phyloP scores from a whole-genome alignment of 1,284 basidiomycete species.

The Rhodotorula mucilaginosa region DNA sequence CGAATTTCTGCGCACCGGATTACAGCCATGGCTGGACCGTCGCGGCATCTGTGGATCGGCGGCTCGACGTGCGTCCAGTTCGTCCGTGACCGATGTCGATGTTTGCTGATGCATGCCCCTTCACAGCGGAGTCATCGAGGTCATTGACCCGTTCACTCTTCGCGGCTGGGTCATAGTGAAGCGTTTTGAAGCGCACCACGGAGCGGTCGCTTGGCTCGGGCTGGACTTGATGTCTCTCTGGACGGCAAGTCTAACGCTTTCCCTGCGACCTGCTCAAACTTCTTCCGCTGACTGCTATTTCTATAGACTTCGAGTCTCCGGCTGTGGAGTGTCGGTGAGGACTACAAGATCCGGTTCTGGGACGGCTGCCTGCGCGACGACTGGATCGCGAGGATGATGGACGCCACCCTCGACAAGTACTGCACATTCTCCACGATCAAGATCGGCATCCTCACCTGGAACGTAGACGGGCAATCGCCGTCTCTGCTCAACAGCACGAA shows the following conservation, averaged over 20 bases:
- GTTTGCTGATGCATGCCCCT: constrained; percentile 66
- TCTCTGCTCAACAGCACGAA: constrained; percentile 61
- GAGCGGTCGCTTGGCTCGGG: constrained; percentile 65
- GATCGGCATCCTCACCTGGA: constrained; percentile 86
- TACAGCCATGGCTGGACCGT: constrained; percentile 48
- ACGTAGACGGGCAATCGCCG: constrained; percentile 82
- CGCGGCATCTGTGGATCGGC: constrained; percentile 66
- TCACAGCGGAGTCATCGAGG: constrained; percentile 72
- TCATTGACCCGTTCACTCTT: constrained; percentile 62
- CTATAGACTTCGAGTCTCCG: constrained; percentile 55
- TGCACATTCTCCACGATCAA: constrained; percentile 73
- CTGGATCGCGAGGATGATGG: constrained; percentile 39
- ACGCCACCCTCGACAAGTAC: constrained; percentile 55
- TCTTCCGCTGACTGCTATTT: neutral
- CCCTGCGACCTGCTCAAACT: no score
- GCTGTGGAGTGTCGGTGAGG: constrained; percentile 73
- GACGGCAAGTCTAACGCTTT: constrained; percentile 52
- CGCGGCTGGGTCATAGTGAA: constrained; percentile 74
- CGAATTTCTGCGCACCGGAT: constrained; percentile 6
- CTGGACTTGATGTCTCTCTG: constrained; percentile 73
- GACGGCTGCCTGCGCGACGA: constrained; percentile 65
- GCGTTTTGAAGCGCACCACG: constrained; percentile 74
- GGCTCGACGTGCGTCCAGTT: constrained; percentile 66
- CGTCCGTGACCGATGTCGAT: constrained; percentile 57
- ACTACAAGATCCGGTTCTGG: constrained; percentile 75